A percentile compares a stretch with the other conserved stretches of the same genome.
phyloP scores from a whole-genome alignment of 2,329 filamentous ascomycete genomes.

The Phoma herbarum region DNA sequence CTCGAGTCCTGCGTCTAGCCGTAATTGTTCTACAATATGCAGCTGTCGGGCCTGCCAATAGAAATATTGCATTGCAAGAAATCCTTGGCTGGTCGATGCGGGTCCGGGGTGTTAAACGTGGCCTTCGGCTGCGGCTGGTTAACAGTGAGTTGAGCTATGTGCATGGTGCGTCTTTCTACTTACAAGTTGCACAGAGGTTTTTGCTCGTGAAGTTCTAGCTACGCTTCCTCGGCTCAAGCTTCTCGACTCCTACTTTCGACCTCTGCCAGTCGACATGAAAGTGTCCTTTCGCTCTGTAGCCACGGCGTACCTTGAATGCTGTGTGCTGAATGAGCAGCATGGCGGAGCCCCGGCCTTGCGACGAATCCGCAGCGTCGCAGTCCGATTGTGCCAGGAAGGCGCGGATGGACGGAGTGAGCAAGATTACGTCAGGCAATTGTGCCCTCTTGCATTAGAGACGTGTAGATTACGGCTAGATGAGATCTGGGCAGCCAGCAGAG shows the following conservation, averaged over 20 bases:
- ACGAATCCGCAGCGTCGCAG: conserved; percentile 1
- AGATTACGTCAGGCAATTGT: conserved; percentile 1
- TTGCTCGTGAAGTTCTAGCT: background rate
- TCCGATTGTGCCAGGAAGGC: background rate
- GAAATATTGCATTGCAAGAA: background rate
- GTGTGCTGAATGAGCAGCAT: background rate
- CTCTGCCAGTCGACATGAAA: background rate
- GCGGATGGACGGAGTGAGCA: background rate
- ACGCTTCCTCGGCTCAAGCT: background rate
- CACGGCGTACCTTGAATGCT: conserved; percentile 1
- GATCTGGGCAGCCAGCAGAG: background rate
- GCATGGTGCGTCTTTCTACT: background rate
- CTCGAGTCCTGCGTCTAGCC: no score
- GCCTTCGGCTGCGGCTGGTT: background rate
- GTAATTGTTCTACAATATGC: no score
- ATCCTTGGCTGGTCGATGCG: background rate
- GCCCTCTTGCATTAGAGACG: background rate
- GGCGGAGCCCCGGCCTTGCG: conserved; percentile 1
- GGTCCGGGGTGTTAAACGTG: background rate
- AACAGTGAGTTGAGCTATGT: background rate
- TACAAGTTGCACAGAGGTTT: background rate
- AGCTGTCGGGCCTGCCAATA: background rate
- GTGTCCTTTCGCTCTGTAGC: background rate
- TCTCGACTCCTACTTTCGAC: background rate
- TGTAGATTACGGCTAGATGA: background rate